Conservation (phyloP, 345 rosid genomes). For the Durio zibethinus region DNA sequence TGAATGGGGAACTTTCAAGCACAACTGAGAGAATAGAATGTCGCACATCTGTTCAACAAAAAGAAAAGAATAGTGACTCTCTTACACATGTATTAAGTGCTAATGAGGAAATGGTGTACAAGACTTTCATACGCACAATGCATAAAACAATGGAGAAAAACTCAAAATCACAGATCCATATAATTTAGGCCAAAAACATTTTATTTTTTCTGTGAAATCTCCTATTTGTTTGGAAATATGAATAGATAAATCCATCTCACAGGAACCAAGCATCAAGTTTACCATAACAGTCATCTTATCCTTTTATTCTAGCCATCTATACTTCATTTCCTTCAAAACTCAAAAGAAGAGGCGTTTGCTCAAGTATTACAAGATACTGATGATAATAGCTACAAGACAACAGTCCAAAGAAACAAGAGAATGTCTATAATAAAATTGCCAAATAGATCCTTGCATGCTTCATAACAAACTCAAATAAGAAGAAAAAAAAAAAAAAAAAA, state of each 20-base stretch:
- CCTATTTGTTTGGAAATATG: background rate
- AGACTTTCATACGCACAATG: background rate
- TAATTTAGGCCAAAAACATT: background rate
- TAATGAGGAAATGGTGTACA: background rate
- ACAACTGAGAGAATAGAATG: conserved; percentile 89
- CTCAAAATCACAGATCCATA: background rate
- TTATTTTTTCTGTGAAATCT: background rate
- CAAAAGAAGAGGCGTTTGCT: background rate
- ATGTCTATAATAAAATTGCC: background rate
- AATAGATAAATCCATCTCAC: background rate
- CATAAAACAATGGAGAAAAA: background rate
- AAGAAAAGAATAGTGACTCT: conserved; percentile 4
- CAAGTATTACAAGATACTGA: background rate
- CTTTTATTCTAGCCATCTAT: background rate
- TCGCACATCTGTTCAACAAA: conserved; percentile 86
- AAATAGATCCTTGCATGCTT: background rate
- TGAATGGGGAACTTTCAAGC: conserved; percentile 79
- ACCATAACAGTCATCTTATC: background rate
- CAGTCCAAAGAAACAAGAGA: background rate
- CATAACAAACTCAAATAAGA: background rate
- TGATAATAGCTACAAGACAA: background rate
- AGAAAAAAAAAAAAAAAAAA: background rate
- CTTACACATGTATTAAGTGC: background rate
- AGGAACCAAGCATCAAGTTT: background rate
- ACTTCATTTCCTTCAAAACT: background rate